Evolutionary conservation across 164 flowering plant species (phyloP).

Genomic region (Paratinospora sagittata): DNA sequence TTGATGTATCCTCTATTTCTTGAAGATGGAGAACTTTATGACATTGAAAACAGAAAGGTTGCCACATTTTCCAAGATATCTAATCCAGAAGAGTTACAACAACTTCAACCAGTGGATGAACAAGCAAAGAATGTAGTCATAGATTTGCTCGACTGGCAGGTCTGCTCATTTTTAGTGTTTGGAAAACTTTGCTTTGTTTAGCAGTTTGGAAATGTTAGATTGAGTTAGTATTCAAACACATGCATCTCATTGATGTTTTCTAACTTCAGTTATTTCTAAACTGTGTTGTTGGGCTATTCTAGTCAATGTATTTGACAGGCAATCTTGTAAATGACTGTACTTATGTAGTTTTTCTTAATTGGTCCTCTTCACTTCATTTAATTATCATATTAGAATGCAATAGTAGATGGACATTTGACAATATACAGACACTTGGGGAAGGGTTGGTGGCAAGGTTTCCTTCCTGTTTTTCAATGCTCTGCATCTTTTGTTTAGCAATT

Average conservation of each 20-base stretch:
- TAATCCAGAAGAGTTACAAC: constrained; percentile 50
- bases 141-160: constrained; percentile 85
- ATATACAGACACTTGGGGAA: no score
- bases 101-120: constrained; percentile 39
- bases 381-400: neutral
- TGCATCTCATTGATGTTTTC: neutral
- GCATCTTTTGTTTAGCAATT: no score
- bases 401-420: no score
- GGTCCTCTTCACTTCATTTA: neutral
- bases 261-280: neutral
- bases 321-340: neutral
- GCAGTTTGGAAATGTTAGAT: neutral
- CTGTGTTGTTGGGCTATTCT: neutral
- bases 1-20: constrained; percentile 58
- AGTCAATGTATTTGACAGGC: neutral
- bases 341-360: neutral
- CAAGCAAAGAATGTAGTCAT: constrained; percentile 48
- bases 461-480: no score
- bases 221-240: neutral
- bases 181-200: neutral
- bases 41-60: constrained; percentile 39
- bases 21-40: constrained; percentile 45
- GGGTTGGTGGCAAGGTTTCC: no score
- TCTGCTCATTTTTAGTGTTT: constrained; percentile 16
- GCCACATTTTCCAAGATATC: constrained; percentile 55